Evolutionary conservation across 78 protist species (phyloP), one percentile per base, ranked within the genome.

Genomic region (Isochrysis galbana): DNA sequence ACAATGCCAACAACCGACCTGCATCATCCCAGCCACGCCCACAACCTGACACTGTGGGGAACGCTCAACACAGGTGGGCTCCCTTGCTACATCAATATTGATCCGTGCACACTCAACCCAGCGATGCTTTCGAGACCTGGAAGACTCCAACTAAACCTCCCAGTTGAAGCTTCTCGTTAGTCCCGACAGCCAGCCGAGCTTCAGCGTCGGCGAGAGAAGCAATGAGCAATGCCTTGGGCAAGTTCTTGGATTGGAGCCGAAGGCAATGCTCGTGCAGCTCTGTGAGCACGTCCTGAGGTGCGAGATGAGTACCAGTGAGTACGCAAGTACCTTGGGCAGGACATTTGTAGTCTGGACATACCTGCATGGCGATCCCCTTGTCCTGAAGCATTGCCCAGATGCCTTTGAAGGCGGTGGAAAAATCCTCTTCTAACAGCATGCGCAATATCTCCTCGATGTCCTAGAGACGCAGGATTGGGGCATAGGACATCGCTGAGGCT

Each of bases 371-470:
- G 41, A 88, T 39, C 5, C 91, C 91, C n/a, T 47, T 2, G 32
- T 46, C 36, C 26, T 0, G 17, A 14, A 29, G 1, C 10, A 29
- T 4, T 38, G 3, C n/a, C n/a, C 25, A 26, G 5, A 51, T 25
- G 34, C n/a, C 29, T 3, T 39, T 0, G 22, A 88, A 17, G 23
- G 91, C 91, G 26, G 3, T 0, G 39, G 44, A 32, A 17, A 88
- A 88, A 36, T 88, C 91, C 32, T 45, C 91, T n/a, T n/a, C 38
- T 21, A 88, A 14, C 36, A 88, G 91, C 77, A 22, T n/a, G 54
- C 34, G 19, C 5, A 88, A 26, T 23, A 88, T 7, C 39, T 22
- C 26, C 36, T 82, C 87, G 39, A 14, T 21, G 42, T 82, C 87
- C 51, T 82, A 51, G 61, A 51, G 61, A 51, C 61, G 61, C 61